These are phyloP conservation scores for Cladophialophora exuberans DNA, from an alignment of 2,329 filamentous ascomycete species.

Conservation along the genomic window DNA sequence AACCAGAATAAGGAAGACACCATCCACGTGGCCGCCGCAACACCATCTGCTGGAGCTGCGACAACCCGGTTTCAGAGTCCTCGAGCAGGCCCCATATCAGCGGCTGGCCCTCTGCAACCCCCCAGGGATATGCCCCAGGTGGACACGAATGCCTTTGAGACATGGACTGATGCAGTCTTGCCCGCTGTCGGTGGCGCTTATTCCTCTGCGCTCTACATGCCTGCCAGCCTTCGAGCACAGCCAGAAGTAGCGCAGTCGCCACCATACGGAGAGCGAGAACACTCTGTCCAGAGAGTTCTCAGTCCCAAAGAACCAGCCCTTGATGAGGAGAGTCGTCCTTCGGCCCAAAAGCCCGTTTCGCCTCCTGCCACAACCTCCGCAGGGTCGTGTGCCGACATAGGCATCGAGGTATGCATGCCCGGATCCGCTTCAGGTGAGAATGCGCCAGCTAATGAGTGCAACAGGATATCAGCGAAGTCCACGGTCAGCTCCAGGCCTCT, in stretches of 20 bases:
- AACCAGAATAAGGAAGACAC: neutral
- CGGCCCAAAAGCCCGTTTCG: neutral
- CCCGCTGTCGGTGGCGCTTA: neutral
- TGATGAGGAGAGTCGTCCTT: neutral
- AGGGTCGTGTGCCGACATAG: neutral
- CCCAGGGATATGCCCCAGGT: neutral
- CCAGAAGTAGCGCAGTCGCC: neutral
- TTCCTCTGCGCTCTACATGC: neutral
- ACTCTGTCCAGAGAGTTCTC: neutral
- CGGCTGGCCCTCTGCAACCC: neutral
- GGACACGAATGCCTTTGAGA: neutral
- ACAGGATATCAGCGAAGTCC: conserved; percentile 2
- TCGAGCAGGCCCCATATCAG: neutral
- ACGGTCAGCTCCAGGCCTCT: neutral
- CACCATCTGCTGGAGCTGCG: neutral
- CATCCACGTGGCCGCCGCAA: neutral
- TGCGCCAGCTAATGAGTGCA: neutral
- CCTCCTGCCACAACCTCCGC: neutral
- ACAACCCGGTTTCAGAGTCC: neutral
- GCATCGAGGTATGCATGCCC: neutral
- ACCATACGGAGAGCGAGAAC: neutral
- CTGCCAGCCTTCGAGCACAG: neutral
- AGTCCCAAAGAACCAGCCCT: neutral
- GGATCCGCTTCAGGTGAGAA: neutral
- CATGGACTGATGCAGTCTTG: neutral